phyloP scores from a whole-genome alignment of 805 yeast genomes.

The Metschnikowia noctiluminum region DNA sequence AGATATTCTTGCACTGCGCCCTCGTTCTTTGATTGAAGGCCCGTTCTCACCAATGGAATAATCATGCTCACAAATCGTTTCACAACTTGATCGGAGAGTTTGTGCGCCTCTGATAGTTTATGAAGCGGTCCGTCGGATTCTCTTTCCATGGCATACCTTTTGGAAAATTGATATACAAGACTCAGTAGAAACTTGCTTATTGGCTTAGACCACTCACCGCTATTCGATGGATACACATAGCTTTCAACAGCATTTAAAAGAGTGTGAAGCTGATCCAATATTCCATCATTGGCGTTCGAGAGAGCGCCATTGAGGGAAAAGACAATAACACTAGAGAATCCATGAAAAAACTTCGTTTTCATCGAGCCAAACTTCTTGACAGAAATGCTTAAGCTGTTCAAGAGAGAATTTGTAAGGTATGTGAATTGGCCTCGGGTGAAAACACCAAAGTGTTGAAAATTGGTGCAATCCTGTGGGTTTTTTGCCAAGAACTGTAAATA shows the following conservation, averaged over 20 bases:
- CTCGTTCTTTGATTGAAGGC: constrained; percentile 73
- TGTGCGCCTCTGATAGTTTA: constrained; percentile 28
- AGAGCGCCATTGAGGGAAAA: constrained; percentile 57
- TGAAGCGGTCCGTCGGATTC: constrained; percentile 28
- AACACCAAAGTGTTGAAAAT: constrained; percentile 56
- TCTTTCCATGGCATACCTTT: constrained; percentile 50
- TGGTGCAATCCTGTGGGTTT: constrained; percentile 16
- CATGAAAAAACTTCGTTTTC: constrained; percentile 39
- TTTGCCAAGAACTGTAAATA: constrained; percentile 33
- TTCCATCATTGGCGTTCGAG: constrained; percentile 40
- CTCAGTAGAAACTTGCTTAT: constrained; percentile 64
- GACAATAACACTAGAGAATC: constrained; percentile 47
- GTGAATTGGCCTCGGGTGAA: constrained; percentile 61
- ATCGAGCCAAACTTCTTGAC: constrained; percentile 45
- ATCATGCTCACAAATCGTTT: constrained; percentile 48
- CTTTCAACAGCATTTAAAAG: constrained; percentile 71
- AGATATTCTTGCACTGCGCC: constrained; percentile 56
- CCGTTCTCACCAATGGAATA: constrained; percentile 55
- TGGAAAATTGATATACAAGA: constrained; percentile 57
- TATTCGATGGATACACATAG: constrained; percentile 87
- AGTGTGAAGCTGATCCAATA: constrained; percentile 50
- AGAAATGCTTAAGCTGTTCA: constrained; percentile 45
- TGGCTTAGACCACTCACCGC: constrained; percentile 81
- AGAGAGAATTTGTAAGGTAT: constrained; percentile 53
- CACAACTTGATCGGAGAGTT: constrained; percentile 33